Base-by-base conservation (phyloP, 371 early-diverging fungal genomes). In the Mortierella sp. region DNA sequence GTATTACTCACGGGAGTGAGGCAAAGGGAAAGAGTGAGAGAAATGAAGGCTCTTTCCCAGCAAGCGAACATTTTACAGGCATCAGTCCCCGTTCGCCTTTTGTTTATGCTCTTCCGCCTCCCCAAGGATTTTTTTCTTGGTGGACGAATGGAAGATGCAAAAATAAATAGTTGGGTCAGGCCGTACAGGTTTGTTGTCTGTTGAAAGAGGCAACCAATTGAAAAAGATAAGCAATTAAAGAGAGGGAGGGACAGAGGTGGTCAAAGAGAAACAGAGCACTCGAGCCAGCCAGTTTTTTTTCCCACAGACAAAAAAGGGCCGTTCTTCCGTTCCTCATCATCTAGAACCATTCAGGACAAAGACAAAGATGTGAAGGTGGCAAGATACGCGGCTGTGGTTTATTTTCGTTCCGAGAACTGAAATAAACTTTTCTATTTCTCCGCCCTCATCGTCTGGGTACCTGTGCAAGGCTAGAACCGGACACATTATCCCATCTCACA, bases 241-340 rank as follows among this genome's bases (percentile, higher is more conserved):
- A 13, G 26, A 26, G 11, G 26, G 28, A 28, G 28, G 28, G 43
- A 4, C 43, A 26, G 31, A 16, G 34, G 61, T 19, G 31, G 59
- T 31, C 59, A 31, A 31, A 31, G 59, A 59, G 61, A 61, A 31
- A 34, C 19, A 16, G 31, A 59, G 16, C 16, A 31, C 16, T 14
- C 50, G 16, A 50, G 50, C 50, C 50, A 50, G 6, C 43, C 43
- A 40, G 43, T 10, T 13, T 61, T 61, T 61, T 59, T 61, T 61
- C 61, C 61, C 61, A 61, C 34, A 31, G 31, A 61, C 67, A 57
- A 24, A 64, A 64, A 64, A 64, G 67, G 67, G 67, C 67, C 67
- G 67, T 64, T 64, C 67, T 64, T 64, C 67, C 67, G 67, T 5
- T n/a, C n/a, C 37, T 21, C 37, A 10, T 64, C 67, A 37, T 28